These are phyloP conservation scores for Hemileccinum hortonii DNA, from an alignment of 1,284 basidiomycete species.

Conservation along the genomic window DNA sequence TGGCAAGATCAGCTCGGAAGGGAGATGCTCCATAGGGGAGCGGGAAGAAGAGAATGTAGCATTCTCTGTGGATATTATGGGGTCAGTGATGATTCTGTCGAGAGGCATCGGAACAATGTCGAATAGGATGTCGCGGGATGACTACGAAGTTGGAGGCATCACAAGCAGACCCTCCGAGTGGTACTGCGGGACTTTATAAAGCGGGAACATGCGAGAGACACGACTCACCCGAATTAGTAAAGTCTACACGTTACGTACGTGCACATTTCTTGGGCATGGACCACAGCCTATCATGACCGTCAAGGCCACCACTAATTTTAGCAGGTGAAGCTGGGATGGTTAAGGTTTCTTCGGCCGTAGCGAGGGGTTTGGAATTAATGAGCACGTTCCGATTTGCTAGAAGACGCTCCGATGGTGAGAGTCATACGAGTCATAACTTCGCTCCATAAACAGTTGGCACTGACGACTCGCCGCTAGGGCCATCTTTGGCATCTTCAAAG, in stretches of 20 bases:
- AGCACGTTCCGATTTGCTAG: background rate
- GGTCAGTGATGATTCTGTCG: conserved; percentile 35
- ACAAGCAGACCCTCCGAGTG: conserved; percentile 1
- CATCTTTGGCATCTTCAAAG: no score
- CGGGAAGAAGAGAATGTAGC: conserved; percentile 26
- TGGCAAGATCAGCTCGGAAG: conserved; percentile 13
- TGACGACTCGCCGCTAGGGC: background rate
- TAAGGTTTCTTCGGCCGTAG: background rate
- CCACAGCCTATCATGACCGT: conserved; percentile 2
- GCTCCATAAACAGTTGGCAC: conserved; percentile 10
- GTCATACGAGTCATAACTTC: no score
- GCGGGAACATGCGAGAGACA: conserved; percentile 23
- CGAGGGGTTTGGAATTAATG: background rate
- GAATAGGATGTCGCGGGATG: background rate
- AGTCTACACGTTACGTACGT: conserved; percentile 18
- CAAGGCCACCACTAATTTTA: no score
- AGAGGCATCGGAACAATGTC: conserved; percentile 20
- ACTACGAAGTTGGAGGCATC: conserved; percentile 7
- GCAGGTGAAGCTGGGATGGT: background rate
- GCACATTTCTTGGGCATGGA: conserved; percentile 4
- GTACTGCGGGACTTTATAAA: conserved; percentile 27
- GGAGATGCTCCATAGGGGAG: conserved; percentile 19
- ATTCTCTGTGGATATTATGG: conserved; percentile 37
- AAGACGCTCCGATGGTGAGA: background rate
- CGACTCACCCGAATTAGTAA: conserved; percentile 19